Evolutionary conservation across 1,284 basidiomycete species (phyloP).

Genomic region (Sanguinoderma infundibulare): DNA sequence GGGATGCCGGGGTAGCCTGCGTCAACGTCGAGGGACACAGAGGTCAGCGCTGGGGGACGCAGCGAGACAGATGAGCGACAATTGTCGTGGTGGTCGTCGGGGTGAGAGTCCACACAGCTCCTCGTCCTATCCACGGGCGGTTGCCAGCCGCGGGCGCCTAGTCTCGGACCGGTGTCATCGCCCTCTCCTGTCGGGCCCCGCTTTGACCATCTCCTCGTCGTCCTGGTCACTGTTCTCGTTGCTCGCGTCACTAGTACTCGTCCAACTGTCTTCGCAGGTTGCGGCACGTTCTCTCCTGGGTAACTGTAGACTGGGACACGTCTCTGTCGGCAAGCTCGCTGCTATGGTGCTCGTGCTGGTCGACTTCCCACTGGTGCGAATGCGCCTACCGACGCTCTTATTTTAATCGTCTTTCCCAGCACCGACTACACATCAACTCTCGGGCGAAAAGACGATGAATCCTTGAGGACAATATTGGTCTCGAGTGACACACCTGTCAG

Average conservation of each 20-base stretch:
- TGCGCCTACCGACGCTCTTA: background rate
- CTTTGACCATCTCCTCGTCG: background rate
- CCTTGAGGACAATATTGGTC: background rate
- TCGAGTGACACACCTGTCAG: background rate
- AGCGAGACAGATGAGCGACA: constrained; percentile 13
- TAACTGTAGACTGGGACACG: background rate
- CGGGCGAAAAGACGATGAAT: no score
- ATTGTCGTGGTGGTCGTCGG: constrained; percentile 13
- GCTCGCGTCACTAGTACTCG: background rate
- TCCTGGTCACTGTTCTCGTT: background rate
- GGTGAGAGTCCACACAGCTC: background rate
- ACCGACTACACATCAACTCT: background rate
- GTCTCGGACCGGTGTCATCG: constrained; percentile 6
- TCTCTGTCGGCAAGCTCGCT: background rate
- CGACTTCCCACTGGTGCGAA: background rate
- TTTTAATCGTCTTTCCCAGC: background rate
- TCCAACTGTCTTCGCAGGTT: background rate
- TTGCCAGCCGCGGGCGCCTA: constrained; percentile 1
- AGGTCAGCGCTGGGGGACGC: constrained; percentile 13
- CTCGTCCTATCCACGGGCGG: background rate
- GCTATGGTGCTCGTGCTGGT: background rate
- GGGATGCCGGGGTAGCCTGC: constrained; percentile 17
- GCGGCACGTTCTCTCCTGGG: background rate
- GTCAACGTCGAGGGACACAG: constrained; percentile 19
- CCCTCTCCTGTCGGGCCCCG: background rate